Evolutionary conservation across 2,329 filamentous ascomycete genomes (phyloP).

Genomic region (Cordyceps pruinosa): DNA sequence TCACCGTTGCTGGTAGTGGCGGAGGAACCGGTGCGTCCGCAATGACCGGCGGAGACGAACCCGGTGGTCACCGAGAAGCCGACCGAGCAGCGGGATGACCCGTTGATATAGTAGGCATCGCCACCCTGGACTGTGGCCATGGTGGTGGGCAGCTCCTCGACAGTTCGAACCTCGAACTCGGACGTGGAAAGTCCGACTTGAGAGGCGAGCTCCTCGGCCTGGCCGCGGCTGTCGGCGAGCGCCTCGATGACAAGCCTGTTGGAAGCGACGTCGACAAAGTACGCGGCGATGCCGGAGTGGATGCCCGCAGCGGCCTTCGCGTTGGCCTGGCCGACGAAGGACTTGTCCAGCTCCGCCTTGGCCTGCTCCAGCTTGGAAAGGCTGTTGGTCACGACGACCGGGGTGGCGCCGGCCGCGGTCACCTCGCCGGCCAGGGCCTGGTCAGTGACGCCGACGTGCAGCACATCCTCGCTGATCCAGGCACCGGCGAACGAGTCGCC

Average conservation of each 20-base stretch:
- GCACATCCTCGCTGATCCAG: slow-evolving; percentile 29
- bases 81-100: slow-evolving; percentile 28
- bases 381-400: slow-evolving; percentile 26
- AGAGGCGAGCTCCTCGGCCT: slow-evolving; percentile 25
- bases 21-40: slow-evolving; percentile 24
- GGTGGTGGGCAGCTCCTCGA: slow-evolving; percentile 22
- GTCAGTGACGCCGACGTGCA: slow-evolving; percentile 32
- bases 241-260: slow-evolving; percentile 35
- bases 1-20: slow-evolving; percentile 23
- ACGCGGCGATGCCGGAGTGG: slow-evolving; percentile 24
- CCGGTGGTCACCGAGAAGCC: slow-evolving; percentile 33
- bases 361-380: slow-evolving; percentile 33
- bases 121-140: slow-evolving; percentile 23
- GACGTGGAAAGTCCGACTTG: slow-evolving; percentile 21
- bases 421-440: slow-evolving; percentile 28
- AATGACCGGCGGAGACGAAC: slow-evolving; percentile 35
- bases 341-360: slow-evolving; percentile 34
- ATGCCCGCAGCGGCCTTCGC: background rate
- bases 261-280: slow-evolving; percentile 31
- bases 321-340: slow-evolving; percentile 26
- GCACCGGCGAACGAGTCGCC: slow-evolving; percentile 31
- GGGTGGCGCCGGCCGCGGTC: slow-evolving; percentile 27
- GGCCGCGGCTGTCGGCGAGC: slow-evolving; percentile 19
- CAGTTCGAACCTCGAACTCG: slow-evolving; percentile 11
- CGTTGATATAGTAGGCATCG: slow-evolving; percentile 31